These are phyloP conservation scores for Mucor saturninus DNA, from an alignment of 371 early-diverging fungal genomes.

Conservation along the genomic window DNA sequence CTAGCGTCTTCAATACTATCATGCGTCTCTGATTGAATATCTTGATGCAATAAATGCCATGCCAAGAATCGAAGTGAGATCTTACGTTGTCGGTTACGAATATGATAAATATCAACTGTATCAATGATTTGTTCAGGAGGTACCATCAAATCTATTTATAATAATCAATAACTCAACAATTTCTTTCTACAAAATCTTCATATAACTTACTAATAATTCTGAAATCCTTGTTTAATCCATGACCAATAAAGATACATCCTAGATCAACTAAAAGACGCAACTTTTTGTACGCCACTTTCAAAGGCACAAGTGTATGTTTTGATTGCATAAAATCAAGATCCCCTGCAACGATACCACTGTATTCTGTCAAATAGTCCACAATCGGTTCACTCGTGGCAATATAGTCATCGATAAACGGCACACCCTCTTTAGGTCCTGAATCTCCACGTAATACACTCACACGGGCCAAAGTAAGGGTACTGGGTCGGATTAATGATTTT, in stretches of 20 bases:
- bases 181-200: not conserved
- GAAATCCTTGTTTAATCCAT: constrained; percentile 93
- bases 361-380: constrained; percentile 91
- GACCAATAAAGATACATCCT: constrained; percentile 92
- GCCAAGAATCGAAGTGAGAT: constrained; percentile 90
- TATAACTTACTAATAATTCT: constrained; percentile 78
- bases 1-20: constrained; percentile 94
- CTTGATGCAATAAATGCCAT: constrained; percentile 84
- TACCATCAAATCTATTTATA: constrained; percentile 72
- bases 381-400: constrained; percentile 83
- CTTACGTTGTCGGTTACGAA: constrained; percentile 77
- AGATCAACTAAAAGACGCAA: constrained; percentile 85
- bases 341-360: constrained; percentile 86
- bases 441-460: constrained; percentile 89
- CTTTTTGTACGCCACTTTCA: constrained; percentile 90
- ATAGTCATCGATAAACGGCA: constrained; percentile 96
- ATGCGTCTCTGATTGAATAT: constrained; percentile 88
- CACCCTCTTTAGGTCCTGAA: constrained; percentile 65
- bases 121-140: constrained; percentile 89
- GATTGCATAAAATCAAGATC: constrained; percentile 81
- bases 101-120: constrained; percentile 89
- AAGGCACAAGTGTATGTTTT: constrained; percentile 78
- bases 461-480: constrained; percentile 82
- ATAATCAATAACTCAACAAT: not conserved
- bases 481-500: constrained; percentile 79